Base-by-base conservation (phyloP, 257 asterid species). In the Thymus mandschuricus region DNA sequence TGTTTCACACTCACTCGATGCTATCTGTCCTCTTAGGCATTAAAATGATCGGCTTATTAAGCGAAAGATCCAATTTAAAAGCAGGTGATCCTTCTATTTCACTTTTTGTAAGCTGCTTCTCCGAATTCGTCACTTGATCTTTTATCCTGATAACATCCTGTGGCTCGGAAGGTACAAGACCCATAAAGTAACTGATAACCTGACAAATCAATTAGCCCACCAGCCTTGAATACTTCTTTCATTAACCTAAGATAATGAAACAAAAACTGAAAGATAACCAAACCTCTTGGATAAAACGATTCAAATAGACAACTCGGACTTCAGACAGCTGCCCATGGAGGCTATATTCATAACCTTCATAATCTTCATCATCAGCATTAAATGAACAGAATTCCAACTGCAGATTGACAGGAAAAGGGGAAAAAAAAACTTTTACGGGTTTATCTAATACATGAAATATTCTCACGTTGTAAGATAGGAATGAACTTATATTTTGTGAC, bases 51-150 rank as follows among this genome's bases (percentile, higher is more conserved):
- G 99, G 99, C 74, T 91, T 91, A 40, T 79, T 89, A 66, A 94
- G 92, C n/a, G 97, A 94, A 71, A 94, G 82, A 80, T 88, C 91
- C 84, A 94, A 81, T 82, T 86, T 91, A 35, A 94, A 45, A 38
- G 99, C 99, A 84, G 99, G 99, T 2, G 95, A 91, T 69, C 99
- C 99, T 83, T 94, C 95, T 27, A 94, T 81, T 82, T 91, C 96
- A 87, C 88, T 86, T 82, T 60, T 85, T 64, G 95, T 83, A 79
- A 94, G 81, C 89, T 80, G 83, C 81, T 83, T 89, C 82, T 86
- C 96, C 0, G 96, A 79, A 85, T 90, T 81, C 72, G 98, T 76
- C 81, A 78, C 88, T 78, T 89, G 98, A 83, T 89, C 98, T 74
- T 87, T 88, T 74, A 94, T 82, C 81, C 79, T 83, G 85, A 91